phyloP scores from a whole-genome alignment of 2,329 filamentous ascomycete species.

The Fusarium chuoi region DNA sequence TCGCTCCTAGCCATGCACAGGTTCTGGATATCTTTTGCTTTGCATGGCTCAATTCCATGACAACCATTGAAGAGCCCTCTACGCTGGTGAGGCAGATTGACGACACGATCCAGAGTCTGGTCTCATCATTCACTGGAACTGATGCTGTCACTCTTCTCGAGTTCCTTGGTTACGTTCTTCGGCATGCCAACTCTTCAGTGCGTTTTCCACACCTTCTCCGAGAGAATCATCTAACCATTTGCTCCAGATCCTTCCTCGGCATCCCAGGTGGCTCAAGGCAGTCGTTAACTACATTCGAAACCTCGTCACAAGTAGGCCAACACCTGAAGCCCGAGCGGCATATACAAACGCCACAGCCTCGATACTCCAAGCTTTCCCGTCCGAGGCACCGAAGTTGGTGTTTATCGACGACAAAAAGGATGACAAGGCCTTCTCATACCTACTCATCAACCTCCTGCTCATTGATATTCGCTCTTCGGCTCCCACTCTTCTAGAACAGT shows the following conservation, averaged over 20 bases:
- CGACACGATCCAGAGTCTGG: conserved; percentile 57
- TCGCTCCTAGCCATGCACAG: conserved; percentile 63
- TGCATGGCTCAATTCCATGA: conserved; percentile 65
- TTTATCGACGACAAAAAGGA: conserved; percentile 59
- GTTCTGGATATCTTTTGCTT: conserved; percentile 66
- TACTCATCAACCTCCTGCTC: conserved; percentile 72
- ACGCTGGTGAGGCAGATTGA: conserved; percentile 56
- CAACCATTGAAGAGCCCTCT: conserved; percentile 45
- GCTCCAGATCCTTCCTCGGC: conserved; percentile 57
- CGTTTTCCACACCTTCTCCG: conserved; percentile 27
- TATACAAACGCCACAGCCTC: conserved; percentile 69
- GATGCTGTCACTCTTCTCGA: conserved; percentile 68
- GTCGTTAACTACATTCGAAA: conserved; percentile 61
- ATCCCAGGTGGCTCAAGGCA: conserved; percentile 64
- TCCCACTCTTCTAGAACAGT: conserved; percentile 66
- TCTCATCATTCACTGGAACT: conserved; percentile 66
- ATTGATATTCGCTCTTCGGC: conserved; percentile 73
- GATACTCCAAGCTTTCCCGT: conserved; percentile 66
- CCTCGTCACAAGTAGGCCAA: conserved; percentile 66
- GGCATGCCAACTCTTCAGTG: conserved; percentile 61
- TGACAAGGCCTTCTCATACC: conserved; percentile 67
- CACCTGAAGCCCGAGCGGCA: conserved; percentile 63
- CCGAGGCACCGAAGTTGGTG: conserved; percentile 57
- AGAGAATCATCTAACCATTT: conserved; percentile 10
- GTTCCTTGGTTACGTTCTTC: conserved; percentile 65